Conservation (phyloP, 225 moss, liverwort and hornwort genomes). For the Physcomitrium patens region DNA sequence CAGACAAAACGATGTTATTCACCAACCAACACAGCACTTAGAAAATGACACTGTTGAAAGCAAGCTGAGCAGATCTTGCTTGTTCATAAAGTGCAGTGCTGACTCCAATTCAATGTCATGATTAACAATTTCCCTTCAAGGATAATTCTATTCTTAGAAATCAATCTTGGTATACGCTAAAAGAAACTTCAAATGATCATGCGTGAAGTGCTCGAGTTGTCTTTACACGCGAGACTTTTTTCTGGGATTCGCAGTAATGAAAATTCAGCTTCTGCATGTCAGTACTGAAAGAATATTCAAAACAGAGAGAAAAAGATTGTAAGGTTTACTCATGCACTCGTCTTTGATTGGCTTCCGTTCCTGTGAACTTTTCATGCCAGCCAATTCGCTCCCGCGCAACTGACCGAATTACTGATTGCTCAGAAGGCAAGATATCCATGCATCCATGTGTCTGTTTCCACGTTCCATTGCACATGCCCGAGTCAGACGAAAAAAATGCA, state of each 20-base stretch:
- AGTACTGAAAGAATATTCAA: not conserved
- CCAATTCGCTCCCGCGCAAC: slow-evolving; percentile 89
- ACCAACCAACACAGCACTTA: slow-evolving; percentile 26
- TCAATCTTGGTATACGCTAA: slow-evolving; percentile 18
- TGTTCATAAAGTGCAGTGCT: not conserved
- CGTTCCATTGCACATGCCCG: slow-evolving; percentile 27
- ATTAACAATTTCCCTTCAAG: slow-evolving; percentile 1
- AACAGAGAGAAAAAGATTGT: slow-evolving; percentile 27
- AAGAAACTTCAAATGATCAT: not conserved
- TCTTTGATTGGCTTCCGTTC: slow-evolving; percentile 89
- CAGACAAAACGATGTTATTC: slow-evolving; percentile 20
- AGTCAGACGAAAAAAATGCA: slow-evolving; percentile 19
- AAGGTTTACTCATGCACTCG: slow-evolving; percentile 90
- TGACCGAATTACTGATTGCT: slow-evolving; percentile 68
- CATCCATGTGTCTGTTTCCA: slow-evolving; percentile 76
- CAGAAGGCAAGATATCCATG: slow-evolving; percentile 78
- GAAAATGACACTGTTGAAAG: slow-evolving; percentile 1
- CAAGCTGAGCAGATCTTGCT: slow-evolving; percentile 3
- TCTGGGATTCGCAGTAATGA: not conserved
- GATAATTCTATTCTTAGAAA: slow-evolving; percentile 3
- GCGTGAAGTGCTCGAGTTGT: not conserved
- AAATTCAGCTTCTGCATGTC: slow-evolving; percentile 10
- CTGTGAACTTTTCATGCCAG: slow-evolving; percentile 94
- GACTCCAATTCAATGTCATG: not conserved
- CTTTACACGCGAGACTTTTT: not conserved